Evolutionary conservation across 1,284 basidiomycete genomes (phyloP), one percentile per base, ranked within the genome.

Genomic region (Marasmius fiardii): DNA sequence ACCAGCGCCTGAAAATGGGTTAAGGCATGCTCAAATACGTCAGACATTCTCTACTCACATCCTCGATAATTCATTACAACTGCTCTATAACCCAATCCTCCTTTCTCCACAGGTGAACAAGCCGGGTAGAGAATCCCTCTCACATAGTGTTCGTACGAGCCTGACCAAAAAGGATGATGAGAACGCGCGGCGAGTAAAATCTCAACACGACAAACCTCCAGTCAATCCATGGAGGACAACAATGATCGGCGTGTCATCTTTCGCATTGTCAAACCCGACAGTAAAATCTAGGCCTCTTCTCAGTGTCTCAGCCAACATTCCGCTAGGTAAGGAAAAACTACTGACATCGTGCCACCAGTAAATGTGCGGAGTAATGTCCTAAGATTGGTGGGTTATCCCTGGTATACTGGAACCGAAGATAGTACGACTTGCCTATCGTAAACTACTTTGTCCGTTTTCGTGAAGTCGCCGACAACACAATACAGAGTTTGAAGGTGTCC

Each of bases 21-120:
- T 7, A 54, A 47, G n/a, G 21, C 14, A 23, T 10, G 49, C 20
- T 31, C 28, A 49, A 14, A 54, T 31, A 39, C 7, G n/a, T 47
- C 48, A 54, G 44, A 54, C 12, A 10, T 24, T 4, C 12, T 59
- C 57, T 60, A 78, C 83, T 63, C 63, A 90, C 95, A 98, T 64
- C 95, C 95, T 62, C 95, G 85, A 74, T 90, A 96, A 73, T 96
- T 92, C 60, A 95, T 82, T 7, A 97, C 94, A 4, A 93, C 86
- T 2, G 84, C 94, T 60, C 95, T 80, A 69, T 91, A 95, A 5
- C 93, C 93, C 45, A 95, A 75, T 2, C 93, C 94, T 31, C 92
- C 92, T 61, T 88, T 73, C 33, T 78, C 76, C 14, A 83, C 79
- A 14, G 90, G 81, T 23, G 82, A 78, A 61, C 84, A 86, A 8